These are phyloP conservation scores for Acanthamoeba quina DNA, from an alignment of 208 protist species.

Conservation along the genomic window DNA sequence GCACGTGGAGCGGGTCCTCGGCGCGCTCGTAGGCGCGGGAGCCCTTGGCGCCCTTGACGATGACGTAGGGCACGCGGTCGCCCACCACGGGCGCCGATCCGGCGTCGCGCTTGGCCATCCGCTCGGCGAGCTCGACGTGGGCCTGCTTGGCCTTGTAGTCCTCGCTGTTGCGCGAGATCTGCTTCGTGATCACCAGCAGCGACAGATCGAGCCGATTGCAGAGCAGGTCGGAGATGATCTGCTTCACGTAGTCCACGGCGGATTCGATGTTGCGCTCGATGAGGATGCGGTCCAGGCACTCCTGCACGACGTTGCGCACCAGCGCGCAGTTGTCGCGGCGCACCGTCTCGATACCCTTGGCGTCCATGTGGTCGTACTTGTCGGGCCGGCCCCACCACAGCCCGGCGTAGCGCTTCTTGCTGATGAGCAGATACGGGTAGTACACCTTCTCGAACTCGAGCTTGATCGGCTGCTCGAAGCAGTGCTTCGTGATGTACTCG, in stretches of 20 bases:
- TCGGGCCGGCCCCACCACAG: constrained; percentile 97
- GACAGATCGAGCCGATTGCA: constrained; percentile 97
- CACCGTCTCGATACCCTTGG: constrained; percentile 98
- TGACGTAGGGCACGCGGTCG: constrained; percentile 97
- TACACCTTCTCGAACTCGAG: constrained; percentile 99
- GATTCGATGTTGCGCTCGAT: constrained; percentile 88
- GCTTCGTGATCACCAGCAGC: constrained; percentile 96
- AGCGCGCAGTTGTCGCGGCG: constrained; percentile 99
- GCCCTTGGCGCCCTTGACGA: constrained; percentile 91
- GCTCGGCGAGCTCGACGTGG: constrained; percentile 95
- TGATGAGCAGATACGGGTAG: constrained; percentile 99
- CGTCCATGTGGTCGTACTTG: constrained; percentile 97
- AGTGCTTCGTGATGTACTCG: constrained; percentile 91
- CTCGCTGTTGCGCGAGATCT: constrained; percentile 95
- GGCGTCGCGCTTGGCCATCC: constrained; percentile 95
- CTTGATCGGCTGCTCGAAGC: constrained; percentile 96
- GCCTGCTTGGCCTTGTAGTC: constrained; percentile 96
- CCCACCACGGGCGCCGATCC: constrained; percentile 93
- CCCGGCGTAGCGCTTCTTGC: constrained; percentile 99
- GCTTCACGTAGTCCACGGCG: constrained; percentile 92
- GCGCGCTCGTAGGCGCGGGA: constrained; percentile 98
- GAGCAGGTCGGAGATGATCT: constrained; percentile 94
- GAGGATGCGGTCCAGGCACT: constrained; percentile 91
- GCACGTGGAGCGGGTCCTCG: constrained; percentile 99
- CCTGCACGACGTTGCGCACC: constrained; percentile 93